Evolutionary conservation across 108 stramenopile genomes (phyloP).

Genomic region (Nitzschia sp.): DNA sequence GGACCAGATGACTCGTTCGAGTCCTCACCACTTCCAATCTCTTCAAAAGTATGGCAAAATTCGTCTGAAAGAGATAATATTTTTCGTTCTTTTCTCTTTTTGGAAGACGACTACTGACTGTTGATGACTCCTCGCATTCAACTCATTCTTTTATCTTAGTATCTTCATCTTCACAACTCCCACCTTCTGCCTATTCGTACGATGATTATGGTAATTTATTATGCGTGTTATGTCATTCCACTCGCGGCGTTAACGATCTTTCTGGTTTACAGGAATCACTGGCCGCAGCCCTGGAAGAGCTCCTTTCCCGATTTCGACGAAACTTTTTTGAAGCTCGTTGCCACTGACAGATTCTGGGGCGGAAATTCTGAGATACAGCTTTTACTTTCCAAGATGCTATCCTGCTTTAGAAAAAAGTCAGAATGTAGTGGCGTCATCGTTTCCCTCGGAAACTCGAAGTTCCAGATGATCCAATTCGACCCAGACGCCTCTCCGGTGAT

Average conservation of each 20-base stretch:
- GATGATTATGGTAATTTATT: too few species aligned
- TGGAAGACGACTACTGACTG: too few species aligned
- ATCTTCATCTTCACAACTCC: too few species aligned
- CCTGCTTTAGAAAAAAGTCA: not conserved
- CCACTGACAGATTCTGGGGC: slow-evolving; percentile 9
- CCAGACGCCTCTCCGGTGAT: not conserved
- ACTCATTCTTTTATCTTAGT: too few species aligned
- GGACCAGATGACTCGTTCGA: too few species aligned
- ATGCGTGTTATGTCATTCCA: not conserved
- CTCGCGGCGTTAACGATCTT: not conserved
- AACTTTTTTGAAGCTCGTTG: slow-evolving; percentile 8
- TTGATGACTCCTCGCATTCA: too few species aligned
- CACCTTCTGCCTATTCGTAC: too few species aligned
- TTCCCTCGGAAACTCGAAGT: not conserved
- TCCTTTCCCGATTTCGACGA: not conserved
- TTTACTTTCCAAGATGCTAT: slow-evolving; percentile 3
- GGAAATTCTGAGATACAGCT: not conserved
- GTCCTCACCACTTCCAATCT: too few species aligned
- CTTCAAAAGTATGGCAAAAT: too few species aligned
- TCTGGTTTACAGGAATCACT: slow-evolving; percentile 1
- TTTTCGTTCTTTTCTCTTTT: too few species aligned
- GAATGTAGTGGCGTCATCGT: slow-evolving; percentile 7
- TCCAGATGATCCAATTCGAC: slow-evolving; percentile 19
- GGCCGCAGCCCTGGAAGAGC: slow-evolving; percentile 5
- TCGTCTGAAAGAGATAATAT: too few species aligned